Evolutionary conservation across 176 grass and related monocot species (phyloP).

Genomic region (Cenchrus purpureus): DNA sequence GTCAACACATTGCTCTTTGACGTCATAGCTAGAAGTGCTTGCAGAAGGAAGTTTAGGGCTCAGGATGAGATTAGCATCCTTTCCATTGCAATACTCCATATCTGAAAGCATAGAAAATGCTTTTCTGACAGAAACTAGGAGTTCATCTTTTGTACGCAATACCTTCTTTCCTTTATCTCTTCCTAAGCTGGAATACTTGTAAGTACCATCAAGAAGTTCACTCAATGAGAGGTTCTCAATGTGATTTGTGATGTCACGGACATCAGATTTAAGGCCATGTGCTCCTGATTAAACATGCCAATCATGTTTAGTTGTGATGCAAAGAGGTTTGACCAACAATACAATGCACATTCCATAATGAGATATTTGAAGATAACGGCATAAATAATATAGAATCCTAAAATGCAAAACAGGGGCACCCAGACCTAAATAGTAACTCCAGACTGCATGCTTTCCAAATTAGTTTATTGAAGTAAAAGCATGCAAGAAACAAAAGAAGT

Average conservation of each 20-base stretch:
- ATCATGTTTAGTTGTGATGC: conserved; percentile 33
- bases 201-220: conserved; percentile 77
- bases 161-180: conserved; percentile 81
- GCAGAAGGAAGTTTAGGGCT: conserved; percentile 53
- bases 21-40: conserved; percentile 52
- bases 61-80: conserved; percentile 53
- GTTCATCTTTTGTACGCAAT: conserved; percentile 62
- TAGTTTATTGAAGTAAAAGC: neutral
- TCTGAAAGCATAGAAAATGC: conserved; percentile 75
- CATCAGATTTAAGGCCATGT: conserved; percentile 81
- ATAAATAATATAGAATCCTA: neutral
- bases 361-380: too few species aligned
- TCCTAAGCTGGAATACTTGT: conserved; percentile 73
- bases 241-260: conserved; percentile 78
- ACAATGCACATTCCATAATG: conserved; percentile 8
- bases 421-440: neutral
- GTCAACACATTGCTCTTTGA: conserved; percentile 57
- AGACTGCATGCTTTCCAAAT: conserved; percentile 12
- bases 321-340: conserved; percentile 23
- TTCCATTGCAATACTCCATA: conserved; percentile 44
- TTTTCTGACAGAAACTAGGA: conserved; percentile 71
- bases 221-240: conserved; percentile 68
- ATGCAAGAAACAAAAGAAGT: conserved; percentile 13
- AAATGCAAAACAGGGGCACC: neutral
- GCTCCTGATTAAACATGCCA: conserved; percentile 63